phyloP scores from a whole-genome alignment of 805 yeast genomes.

The Yamadazyma phyllophila region DNA sequence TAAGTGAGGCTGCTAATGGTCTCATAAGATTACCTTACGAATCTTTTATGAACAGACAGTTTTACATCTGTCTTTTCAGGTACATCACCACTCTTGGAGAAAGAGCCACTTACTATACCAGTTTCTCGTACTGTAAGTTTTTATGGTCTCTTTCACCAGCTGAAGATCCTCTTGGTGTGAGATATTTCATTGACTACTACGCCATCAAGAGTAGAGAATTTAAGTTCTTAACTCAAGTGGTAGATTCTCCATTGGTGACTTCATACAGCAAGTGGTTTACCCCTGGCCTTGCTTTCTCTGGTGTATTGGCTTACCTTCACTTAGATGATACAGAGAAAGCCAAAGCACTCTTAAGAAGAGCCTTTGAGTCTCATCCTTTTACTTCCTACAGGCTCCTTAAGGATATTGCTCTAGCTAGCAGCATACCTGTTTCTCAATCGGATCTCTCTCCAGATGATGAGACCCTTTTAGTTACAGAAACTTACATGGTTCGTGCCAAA shows the following conservation, averaged over 20 bases:
- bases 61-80: conserved; percentile 70
- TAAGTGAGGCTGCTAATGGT: conserved; percentile 49
- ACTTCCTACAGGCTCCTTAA: conserved; percentile 52
- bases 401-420: conserved; percentile 37
- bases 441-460: conserved; percentile 25
- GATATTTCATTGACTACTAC: conserved; percentile 79
- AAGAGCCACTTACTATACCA: conserved; percentile 74
- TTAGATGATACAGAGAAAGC: conserved; percentile 47
- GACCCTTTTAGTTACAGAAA: conserved; percentile 46
- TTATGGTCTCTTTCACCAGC: conserved; percentile 68
- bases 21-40: conserved; percentile 73
- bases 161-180: conserved; percentile 81
- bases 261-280: conserved; percentile 68
- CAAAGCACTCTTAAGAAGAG: conserved; percentile 41
- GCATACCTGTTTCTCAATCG: conserved; percentile 20
- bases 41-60: conserved; percentile 70
- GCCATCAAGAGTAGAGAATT: conserved; percentile 65
- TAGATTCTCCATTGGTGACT: conserved; percentile 52
- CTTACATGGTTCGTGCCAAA: conserved; percentile 58
- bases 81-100: conserved; percentile 69
- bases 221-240: conserved; percentile 57
- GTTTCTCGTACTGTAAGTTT: conserved; percentile 70
- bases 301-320: conserved; percentile 58
- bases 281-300: conserved; percentile 67
- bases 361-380: conserved; percentile 57